phyloP scores from a whole-genome alignment of 441 rosid genomes.

The Metrosideros polymorpha region DNA sequence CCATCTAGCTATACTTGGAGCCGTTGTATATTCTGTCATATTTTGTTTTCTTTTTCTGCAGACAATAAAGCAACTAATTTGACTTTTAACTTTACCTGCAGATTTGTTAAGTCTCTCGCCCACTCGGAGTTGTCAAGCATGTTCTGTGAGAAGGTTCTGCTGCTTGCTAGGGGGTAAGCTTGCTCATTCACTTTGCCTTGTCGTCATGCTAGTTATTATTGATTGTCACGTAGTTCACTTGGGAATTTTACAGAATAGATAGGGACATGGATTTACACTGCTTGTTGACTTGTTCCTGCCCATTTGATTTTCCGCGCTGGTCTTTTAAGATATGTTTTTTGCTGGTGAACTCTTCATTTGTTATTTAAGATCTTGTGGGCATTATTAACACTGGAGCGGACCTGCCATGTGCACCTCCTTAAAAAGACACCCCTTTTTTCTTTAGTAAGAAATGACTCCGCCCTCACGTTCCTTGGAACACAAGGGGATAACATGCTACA shows the following conservation, averaged over 20 bases:
- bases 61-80: not conserved
- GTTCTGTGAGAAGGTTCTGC: not conserved
- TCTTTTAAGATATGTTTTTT: not conserved
- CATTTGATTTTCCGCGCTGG: not conserved
- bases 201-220: not conserved
- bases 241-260: not conserved
- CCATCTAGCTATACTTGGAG: not conserved
- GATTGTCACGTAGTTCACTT: not conserved
- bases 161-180: constrained; percentile 1
- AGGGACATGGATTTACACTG: not conserved
- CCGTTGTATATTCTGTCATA: not conserved
- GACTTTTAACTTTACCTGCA: not conserved
- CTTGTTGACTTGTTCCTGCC: not conserved
- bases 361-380: too few species aligned
- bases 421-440: not conserved
- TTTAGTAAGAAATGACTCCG: not conserved
- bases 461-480: not conserved
- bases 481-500: not conserved
- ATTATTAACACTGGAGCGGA: too few species aligned
- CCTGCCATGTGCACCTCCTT: not conserved
- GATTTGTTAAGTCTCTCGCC: constrained; percentile 44
- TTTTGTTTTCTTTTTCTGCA: not conserved
- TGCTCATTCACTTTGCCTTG: not conserved
- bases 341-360: not conserved
- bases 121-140: not conserved